phyloP scores from a whole-genome alignment of 2,329 filamentous ascomycete species.

The Trichoderma polysporum region DNA sequence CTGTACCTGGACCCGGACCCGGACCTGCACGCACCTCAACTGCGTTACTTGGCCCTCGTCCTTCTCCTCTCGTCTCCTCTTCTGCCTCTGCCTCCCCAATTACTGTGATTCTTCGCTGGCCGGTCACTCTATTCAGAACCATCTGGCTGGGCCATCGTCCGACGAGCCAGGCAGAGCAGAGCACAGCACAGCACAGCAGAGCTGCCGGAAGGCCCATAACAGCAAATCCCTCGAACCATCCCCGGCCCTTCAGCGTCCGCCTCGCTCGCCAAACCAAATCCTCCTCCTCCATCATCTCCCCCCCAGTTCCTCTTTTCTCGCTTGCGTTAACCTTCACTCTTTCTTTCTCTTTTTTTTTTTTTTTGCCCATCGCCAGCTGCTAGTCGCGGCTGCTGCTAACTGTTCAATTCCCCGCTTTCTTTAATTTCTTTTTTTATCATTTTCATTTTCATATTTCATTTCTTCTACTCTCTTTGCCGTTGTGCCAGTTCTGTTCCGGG shows the following conservation, averaged over 20 bases:
- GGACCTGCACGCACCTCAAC: not conserved
- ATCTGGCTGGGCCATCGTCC: constrained; percentile 12
- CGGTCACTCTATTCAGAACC: constrained; percentile 3
- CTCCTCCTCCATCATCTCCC: not conserved
- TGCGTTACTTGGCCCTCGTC: not conserved
- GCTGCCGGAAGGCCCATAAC: not conserved
- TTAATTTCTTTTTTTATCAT: not conserved
- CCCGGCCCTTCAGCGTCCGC: not conserved
- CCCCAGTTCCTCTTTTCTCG: constrained; percentile 15
- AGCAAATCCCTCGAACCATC: not conserved
- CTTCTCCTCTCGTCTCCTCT: constrained; percentile 12
- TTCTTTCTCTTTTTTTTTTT: not conserved
- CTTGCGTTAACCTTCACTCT: constrained; percentile 16
- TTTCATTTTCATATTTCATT: not conserved
- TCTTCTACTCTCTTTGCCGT: not conserved
- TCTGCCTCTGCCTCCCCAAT: not conserved
- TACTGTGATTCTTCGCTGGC: constrained; percentile 6
- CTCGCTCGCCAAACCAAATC: constrained; percentile 5
- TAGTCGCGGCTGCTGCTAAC: not conserved
- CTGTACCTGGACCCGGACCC: not conserved
- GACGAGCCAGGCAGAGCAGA: not conserved
- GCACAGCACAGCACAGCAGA: not conserved
- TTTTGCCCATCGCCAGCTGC: constrained; percentile 5
- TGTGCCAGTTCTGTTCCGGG: not conserved
- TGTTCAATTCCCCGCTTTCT: constrained; percentile 14